Evolutionary conservation across 345 rosid species (phyloP).

Genomic region (Lumnitzera racemosa): DNA sequence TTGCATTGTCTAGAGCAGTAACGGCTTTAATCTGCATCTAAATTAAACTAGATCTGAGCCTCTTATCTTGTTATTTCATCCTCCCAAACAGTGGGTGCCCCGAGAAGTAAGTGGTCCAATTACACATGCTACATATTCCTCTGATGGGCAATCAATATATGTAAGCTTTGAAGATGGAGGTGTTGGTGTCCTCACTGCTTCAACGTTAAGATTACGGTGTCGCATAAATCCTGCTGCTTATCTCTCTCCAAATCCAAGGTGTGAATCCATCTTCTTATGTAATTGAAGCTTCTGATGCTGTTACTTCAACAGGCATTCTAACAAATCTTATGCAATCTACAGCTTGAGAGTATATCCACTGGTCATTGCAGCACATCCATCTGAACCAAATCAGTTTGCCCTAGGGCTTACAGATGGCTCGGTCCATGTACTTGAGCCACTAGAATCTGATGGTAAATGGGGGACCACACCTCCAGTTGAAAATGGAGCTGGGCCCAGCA

Average conservation of each 20-base stretch:
- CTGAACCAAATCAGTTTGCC: constrained; percentile 69
- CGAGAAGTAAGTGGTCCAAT: constrained; percentile 62
- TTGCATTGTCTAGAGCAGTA: no score
- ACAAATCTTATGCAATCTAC: constrained; percentile 6
- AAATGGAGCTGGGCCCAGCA: constrained; percentile 60
- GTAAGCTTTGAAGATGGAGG: constrained; percentile 75
- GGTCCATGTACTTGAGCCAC: constrained; percentile 62
- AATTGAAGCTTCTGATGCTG: no score
- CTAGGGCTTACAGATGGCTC: constrained; percentile 70
- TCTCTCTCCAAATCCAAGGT: constrained; percentile 69
- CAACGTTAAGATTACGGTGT: constrained; percentile 68
- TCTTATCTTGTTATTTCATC: no score
- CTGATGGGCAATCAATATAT: constrained; percentile 67
- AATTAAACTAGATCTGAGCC: no score
- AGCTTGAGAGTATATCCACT: constrained; percentile 71
- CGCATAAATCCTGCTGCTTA: constrained; percentile 67
- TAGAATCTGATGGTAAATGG: constrained; percentile 75
- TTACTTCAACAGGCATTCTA: no score
- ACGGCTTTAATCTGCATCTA: no score
- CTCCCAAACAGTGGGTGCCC: constrained; percentile 43
- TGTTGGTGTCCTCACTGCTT: constrained; percentile 55
- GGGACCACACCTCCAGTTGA: constrained; percentile 73
- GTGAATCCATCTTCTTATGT: neutral
- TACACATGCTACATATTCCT: constrained; percentile 78
- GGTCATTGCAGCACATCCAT: constrained; percentile 76